phyloP scores from a whole-genome alignment of 108 stramenopile species.

The Discostella stelligeroides region DNA sequence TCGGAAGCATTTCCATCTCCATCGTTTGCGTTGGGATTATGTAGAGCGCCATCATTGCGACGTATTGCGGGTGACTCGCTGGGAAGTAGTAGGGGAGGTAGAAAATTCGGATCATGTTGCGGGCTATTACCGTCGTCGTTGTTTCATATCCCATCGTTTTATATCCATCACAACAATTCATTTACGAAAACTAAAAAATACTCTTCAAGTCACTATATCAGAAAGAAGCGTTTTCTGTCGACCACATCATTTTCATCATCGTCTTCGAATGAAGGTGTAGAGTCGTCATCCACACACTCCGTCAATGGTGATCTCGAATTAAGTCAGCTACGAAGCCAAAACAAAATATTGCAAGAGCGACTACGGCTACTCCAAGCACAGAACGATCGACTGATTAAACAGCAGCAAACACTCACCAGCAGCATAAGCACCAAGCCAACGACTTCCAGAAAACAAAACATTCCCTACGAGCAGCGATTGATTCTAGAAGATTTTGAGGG shows the following conservation, averaged over 20 bases:
- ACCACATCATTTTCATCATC: background rate
- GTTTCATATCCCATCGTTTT: too few relatives aligned
- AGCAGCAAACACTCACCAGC: background rate
- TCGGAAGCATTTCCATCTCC: too few relatives aligned
- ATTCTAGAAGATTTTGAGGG: constrained; percentile 71
- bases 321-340: constrained; percentile 11
- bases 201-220: too few relatives aligned
- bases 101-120: too few relatives aligned
- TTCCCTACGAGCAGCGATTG: constrained; percentile 30
- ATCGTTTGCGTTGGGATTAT: too few relatives aligned
- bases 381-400: constrained; percentile 30
- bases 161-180: too few relatives aligned
- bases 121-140: too few relatives aligned
- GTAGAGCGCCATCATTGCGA: too few relatives aligned
- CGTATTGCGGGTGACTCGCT: too few relatives aligned
- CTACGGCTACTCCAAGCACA: constrained; percentile 27
- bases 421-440: constrained; percentile 3
- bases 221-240: background rate
- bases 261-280: background rate
- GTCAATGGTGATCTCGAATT: background rate
- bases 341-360: constrained; percentile 22
- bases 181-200: too few relatives aligned
- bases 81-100: too few relatives aligned
- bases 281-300: background rate
- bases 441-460: constrained; percentile 2